Base-by-base conservation (phyloP, 129 eudicot species). In the Pseudognaphalium luteoalbum region DNA sequence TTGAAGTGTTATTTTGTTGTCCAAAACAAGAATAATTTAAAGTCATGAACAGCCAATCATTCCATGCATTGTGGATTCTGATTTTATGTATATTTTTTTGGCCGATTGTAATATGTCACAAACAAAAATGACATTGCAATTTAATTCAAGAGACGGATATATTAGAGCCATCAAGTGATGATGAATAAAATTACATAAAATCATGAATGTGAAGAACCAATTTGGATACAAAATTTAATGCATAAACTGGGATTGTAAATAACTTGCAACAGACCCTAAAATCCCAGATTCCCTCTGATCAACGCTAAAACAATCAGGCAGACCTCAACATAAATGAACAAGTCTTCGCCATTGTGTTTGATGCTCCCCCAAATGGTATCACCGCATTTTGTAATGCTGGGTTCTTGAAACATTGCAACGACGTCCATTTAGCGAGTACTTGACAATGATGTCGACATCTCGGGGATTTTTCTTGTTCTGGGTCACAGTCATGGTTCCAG, bases 391-490 rank as follows among this genome's bases (percentile, higher is more conserved):
- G 78, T 84, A 91, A 52, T 47, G 57, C 66, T 95, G 97, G 67
- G 96, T 95, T 78, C 87, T 95, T 52, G 99, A 85, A 73, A 80
- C 84, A 50, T 30, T 52, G 81, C 88, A 87, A 12, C 84, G 90
- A 39, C 74, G 81, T 30, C 99, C 99, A 74, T 86, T 86, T 62
- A 95, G 75, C 0, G 96, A 76, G 82, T 95, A 95, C 71, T 87
- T 86, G 70, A 95, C 76, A 63, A 82, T 80, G 73, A 95, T 89
- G 64, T 95, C 99, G 10, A 95, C 66, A 44, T 95, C 99, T n/a
- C 99, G 94, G 5, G 96, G 99, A 72, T 95, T 95, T 81, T 89
- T 95, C 96, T 91, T 89, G 86, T 95, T 95, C 66, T 87, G 94
- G 34, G 97, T 73, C 17, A 95, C 93, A 0, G 92, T 79, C 96